Conservation (phyloP, 495 filamentous ascomycete genomes). For the Tuber indicum region DNA sequence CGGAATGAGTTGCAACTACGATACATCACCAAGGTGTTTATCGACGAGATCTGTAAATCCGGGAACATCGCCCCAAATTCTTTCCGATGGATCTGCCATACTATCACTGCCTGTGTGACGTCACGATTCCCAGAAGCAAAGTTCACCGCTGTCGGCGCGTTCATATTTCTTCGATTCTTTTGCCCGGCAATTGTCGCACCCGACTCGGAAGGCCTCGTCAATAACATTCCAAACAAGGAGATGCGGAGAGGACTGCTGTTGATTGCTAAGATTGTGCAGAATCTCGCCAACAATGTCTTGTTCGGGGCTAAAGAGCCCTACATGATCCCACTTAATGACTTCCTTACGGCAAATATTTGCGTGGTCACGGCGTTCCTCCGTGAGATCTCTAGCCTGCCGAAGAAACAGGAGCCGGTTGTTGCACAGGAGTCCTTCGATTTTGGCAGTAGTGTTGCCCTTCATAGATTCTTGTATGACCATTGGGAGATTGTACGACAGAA, state of each 20-base stretch:
- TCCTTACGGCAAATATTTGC: constrained; percentile 59
- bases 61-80: constrained; percentile 54
- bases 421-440: constrained; percentile 57
- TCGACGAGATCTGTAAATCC: constrained; percentile 59
- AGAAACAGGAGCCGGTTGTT: constrained; percentile 40
- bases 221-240: constrained; percentile 54
- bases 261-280: constrained; percentile 63
- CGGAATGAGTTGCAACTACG: constrained; percentile 56
- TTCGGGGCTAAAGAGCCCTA: constrained; percentile 65
- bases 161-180: constrained; percentile 64
- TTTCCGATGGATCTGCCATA: constrained; percentile 60
- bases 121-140: constrained; percentile 59
- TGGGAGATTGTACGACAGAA: constrained; percentile 61
- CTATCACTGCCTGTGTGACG: constrained; percentile 55
- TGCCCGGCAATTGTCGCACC: constrained; percentile 63
- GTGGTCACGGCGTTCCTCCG: constrained; percentile 56
- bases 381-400: constrained; percentile 50
- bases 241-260: constrained; percentile 60
- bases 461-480: constrained; percentile 61
- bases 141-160: constrained; percentile 62
- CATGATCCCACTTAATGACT: constrained; percentile 62
- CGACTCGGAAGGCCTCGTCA: constrained; percentile 58
- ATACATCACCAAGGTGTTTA: constrained; percentile 58
- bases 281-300: constrained; percentile 62
- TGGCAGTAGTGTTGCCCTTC: constrained; percentile 58